Conservation (phyloP, 2,329 filamentous ascomycete species). For the Cercospora sojina region DNA sequence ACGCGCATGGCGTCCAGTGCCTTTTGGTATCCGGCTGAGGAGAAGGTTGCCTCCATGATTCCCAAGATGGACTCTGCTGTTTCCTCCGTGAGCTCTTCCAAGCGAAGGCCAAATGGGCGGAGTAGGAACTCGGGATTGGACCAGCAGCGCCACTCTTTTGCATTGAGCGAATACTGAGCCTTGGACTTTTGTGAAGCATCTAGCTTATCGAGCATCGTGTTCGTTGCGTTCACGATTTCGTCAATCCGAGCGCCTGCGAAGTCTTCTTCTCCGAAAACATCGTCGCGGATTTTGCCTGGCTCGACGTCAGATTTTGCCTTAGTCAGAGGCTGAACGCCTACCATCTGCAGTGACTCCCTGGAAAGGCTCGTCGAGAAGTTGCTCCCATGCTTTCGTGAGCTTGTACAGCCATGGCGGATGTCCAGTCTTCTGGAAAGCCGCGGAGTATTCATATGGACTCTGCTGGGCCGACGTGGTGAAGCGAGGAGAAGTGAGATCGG, state of each 20-base stretch:
- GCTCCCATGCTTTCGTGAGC: constrained; percentile 27
- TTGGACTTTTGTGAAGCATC: constrained; percentile 50
- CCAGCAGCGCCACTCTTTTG: constrained; percentile 69
- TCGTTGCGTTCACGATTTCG: constrained; percentile 55
- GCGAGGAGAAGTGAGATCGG: constrained; percentile 58
- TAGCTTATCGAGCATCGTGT: constrained; percentile 50
- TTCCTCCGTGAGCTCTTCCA: constrained; percentile 59
- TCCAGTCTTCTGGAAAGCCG: constrained; percentile 28
- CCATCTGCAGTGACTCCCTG: constrained; percentile 70
- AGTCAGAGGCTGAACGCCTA: constrained; percentile 31
- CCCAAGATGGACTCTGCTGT: constrained; percentile 54
- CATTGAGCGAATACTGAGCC: constrained; percentile 63
- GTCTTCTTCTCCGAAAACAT: constrained; percentile 52
- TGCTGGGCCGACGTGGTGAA: constrained; percentile 63
- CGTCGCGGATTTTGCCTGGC: constrained; percentile 28
- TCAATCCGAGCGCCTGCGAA: constrained; percentile 59
- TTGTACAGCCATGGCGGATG: constrained; percentile 33
- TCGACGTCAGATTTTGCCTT: not conserved
- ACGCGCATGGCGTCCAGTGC: constrained; percentile 68
- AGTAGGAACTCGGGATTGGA: constrained; percentile 73
- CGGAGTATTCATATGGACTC: constrained; percentile 61
- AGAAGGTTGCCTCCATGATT: constrained; percentile 60
- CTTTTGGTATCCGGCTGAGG: constrained; percentile 69
- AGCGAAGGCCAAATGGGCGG: constrained; percentile 65
- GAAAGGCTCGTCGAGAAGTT: constrained; percentile 59